Base-by-base conservation (phyloP, 306 rosid genomes). In the Lathyrus oleraceus region DNA sequence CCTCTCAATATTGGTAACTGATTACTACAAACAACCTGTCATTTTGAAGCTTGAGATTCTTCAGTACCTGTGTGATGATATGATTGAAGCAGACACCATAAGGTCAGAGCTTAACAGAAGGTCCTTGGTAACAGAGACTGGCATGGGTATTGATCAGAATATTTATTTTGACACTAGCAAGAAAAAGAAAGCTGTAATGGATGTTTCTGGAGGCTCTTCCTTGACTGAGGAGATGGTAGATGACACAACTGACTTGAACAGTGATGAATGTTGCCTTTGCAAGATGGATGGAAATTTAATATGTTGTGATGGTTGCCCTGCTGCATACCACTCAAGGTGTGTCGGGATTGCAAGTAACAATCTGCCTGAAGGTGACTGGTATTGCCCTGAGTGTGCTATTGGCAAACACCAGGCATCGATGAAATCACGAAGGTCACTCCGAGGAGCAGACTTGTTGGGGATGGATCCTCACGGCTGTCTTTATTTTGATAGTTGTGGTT, bases 241-340 rank as follows among this genome's bases (percentile, higher is more conserved):
- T 81, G 88, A 79, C 66, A 42, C 80, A 72, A 81, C 81, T 71
- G 99, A 94, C 82, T 79, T 89, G 95, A 94, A 94, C 81, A 87
- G 90, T 72, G 99, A 94, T 63, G 99, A 95, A 53, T 95, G 99
- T 76, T 95, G 89, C 75, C 95, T 94, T 48, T 95, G 99, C 77
- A 95, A 89, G 86, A 91, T 95, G 99, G 99, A 95, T 63, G 99
- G 99, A 52, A 91, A 35, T 82, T 86, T 95, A 77, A 91, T 95
- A 83, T 95, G 99, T 81, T 95, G 99, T 76, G 99, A 95, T 81
- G 99, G 99, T 32, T 95, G 99, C 67, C 99, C 99, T 71, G 95
- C 97, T 77, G 99, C 99, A 69, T 95, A 84, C 76, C 99, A 95
- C 82, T 88, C 96, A 59, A 89, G 73, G 81, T 95, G 99, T 79